These are phyloP conservation scores for Wickerhamiella dianesei DNA, from an alignment of 805 yeast species.

Conservation along the genomic window DNA sequence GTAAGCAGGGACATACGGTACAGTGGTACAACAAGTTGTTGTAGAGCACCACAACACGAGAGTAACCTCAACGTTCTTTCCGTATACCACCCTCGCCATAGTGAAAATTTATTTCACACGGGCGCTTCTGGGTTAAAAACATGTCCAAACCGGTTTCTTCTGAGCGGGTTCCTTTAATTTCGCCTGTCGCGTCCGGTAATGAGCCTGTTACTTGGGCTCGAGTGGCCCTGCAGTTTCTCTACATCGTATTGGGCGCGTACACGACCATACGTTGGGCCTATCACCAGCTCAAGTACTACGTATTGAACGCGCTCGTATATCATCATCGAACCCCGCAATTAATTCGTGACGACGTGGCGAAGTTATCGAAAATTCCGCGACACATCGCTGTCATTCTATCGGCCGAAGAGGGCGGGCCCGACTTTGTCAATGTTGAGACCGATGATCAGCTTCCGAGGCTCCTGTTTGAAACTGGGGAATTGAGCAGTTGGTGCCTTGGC, in stretches of 20 bases:
- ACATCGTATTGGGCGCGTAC: not conserved
- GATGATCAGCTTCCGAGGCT: conserved; percentile 52
- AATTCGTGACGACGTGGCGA: conserved; percentile 68
- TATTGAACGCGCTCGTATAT: conserved; percentile 14
- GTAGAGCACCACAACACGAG: no score
- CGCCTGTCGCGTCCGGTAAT: not conserved
- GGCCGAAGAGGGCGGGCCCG: conserved; percentile 43
- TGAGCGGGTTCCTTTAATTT: not conserved
- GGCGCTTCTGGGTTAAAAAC: no score
- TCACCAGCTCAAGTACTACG: conserved; percentile 12
- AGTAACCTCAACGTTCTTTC: no score
- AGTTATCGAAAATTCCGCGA: conserved; percentile 62
- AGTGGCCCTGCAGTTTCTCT: not conserved
- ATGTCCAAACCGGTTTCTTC: not conserved
- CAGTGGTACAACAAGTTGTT: no score
- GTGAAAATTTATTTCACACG: no score
- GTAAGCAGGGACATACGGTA: no score
- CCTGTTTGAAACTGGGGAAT: conserved; percentile 46
- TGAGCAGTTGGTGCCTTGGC: conserved; percentile 78
- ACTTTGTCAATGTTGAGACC: conserved; percentile 76
- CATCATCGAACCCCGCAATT: conserved; percentile 53
- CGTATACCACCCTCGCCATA: conserved; percentile 2
- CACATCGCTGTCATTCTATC: conserved; percentile 51
- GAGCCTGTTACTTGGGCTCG: not conserved
- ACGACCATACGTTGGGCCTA: conserved; percentile 1